Base-by-base conservation (phyloP, 2,329 filamentous ascomycete species). In the Clonostachys rhizophaga region DNA sequence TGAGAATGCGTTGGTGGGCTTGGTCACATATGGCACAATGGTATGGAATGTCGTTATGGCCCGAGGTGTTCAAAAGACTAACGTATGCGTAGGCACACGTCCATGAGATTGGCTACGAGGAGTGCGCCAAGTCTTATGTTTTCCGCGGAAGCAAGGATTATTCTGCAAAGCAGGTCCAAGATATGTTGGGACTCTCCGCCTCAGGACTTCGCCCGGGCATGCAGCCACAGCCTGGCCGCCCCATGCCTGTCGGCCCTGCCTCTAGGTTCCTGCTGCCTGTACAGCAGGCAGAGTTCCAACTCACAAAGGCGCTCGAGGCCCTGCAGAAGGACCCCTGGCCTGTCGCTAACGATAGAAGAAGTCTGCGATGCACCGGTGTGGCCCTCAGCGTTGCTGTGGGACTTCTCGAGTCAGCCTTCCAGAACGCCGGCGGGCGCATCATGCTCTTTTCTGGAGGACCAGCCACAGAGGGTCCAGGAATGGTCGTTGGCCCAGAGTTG, bases 61-160 rank as follows among this genome's bases (percentile, higher is more conserved):
- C 34, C 18, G 43, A 30, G 14, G 16, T n/a, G 14, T 36, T 41
- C 5, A 10, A 1, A n/a, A 30, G n/a, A 24, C 13, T 12, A 47
- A 36, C 14, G 24, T 18, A 48, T 54, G 42, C 18, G 13, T 55
- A 91, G 87, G 84, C 90, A 34, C 91, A 96, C 81, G 90, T 99
- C 16, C 94, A 99, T 65, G 94, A 99, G 70, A 89, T 99, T 56
- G 94, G 94, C 47, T 99, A 99, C 64, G 91, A 89, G 47, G 94
- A 97, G 69, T 99, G 94, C 69, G 90, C 94, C 54, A 99, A 97
- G 71, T 96, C 92, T 6, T 99, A 96, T 61, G 94, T 99, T 40
- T 99, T 99, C 78, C 84, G 92, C 48, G 94, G 94, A 37, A 96
- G 85, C 76, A 99, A 97, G 75, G 94, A 99, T 61, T 99, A 99